A percentile compares a stretch with the other conserved stretches of the same genome.
phyloP scores from a whole-genome alignment of 257 asterid species.

The Solanum virginianum region DNA sequence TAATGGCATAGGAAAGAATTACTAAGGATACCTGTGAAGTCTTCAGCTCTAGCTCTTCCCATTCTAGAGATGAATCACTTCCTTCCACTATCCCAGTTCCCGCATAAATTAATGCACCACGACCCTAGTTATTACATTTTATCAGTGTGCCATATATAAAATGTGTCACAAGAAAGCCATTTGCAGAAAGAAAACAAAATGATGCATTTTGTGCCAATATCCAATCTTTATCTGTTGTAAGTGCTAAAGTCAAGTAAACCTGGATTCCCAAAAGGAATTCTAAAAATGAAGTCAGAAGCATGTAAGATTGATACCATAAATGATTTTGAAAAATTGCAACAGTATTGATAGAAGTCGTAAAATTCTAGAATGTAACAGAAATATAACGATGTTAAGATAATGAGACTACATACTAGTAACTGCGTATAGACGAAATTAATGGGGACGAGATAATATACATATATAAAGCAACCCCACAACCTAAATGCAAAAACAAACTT shows the following conservation, averaged over 20 bases:
- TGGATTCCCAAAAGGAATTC: background rate
- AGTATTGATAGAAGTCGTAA: too few relatives aligned
- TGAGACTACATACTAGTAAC: too few relatives aligned
- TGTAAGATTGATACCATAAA: background rate
- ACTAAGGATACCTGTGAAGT: constrained; percentile 64
- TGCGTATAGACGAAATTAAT: too few relatives aligned
- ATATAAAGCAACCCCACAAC: too few relatives aligned
- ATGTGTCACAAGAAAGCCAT: background rate
- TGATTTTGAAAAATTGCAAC: background rate
- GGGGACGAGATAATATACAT: background rate
- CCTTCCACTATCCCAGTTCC: constrained; percentile 93
- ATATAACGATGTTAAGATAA: too few relatives aligned
- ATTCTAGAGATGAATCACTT: constrained; percentile 68
- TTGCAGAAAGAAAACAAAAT: background rate
- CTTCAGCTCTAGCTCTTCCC: constrained; percentile 96
- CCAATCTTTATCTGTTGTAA: background rate
- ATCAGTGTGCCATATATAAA: background rate
- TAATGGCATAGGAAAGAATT: background rate
- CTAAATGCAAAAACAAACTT: background rate
- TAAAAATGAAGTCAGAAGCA: background rate
- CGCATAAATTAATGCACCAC: constrained; percentile 77
- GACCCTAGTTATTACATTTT: constrained; percentile 30
- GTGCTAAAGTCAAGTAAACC: background rate
- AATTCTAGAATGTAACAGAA: background rate
- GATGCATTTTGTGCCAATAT: background rate